Percentiles rank a stretch among this genome's conserved stretches.
Conservation (phyloP, 129 eudicot species). For the Centrapalus pauciflorus region DNA sequence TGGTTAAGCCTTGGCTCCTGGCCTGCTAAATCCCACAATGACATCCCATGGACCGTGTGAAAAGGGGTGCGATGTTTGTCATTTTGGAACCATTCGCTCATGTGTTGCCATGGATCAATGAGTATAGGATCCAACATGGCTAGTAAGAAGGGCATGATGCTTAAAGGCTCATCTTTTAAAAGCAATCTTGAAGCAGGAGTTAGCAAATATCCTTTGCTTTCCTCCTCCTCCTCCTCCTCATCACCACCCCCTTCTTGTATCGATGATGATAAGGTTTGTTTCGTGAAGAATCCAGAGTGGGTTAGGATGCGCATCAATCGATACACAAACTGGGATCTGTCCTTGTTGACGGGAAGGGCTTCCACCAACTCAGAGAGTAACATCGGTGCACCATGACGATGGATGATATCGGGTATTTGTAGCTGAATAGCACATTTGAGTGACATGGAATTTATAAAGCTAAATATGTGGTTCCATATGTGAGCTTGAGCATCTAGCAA, state of each 20-base stretch:
- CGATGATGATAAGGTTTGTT: not conserved
- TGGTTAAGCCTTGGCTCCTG: slow-evolving; percentile 1
- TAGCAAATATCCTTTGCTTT: slow-evolving; percentile 33
- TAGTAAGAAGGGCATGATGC: slow-evolving; percentile 21
- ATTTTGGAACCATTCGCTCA: slow-evolving; percentile 24
- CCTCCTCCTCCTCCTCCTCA: slow-evolving; percentile 14
- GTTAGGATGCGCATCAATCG: slow-evolving; percentile 48
- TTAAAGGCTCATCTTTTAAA: slow-evolving; percentile 20
- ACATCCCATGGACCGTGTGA: not conserved
- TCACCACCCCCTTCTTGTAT: not conserved
- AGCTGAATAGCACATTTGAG: slow-evolving; percentile 51
- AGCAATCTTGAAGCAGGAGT: slow-evolving; percentile 39
- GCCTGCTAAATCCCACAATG: not conserved
- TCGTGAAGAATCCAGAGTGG: slow-evolving; percentile 36
- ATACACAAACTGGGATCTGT: slow-evolving; percentile 21
- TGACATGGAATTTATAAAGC: slow-evolving; percentile 49
- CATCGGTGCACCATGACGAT: slow-evolving; percentile 41
- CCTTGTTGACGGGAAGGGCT: slow-evolving; percentile 29
- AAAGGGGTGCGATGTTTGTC: not conserved
- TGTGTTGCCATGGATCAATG: slow-evolving; percentile 10
- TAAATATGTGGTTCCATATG: slow-evolving; percentile 43
- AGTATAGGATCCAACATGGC: slow-evolving; percentile 10
- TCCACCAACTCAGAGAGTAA: slow-evolving; percentile 30
- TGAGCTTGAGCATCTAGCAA: slow-evolving; percentile 50
- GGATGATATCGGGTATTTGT: slow-evolving; percentile 44